These are phyloP conservation scores for Chenopodium quinoa DNA, from an alignment of 148 eudicot genomes.

Conservation along the genomic window DNA sequence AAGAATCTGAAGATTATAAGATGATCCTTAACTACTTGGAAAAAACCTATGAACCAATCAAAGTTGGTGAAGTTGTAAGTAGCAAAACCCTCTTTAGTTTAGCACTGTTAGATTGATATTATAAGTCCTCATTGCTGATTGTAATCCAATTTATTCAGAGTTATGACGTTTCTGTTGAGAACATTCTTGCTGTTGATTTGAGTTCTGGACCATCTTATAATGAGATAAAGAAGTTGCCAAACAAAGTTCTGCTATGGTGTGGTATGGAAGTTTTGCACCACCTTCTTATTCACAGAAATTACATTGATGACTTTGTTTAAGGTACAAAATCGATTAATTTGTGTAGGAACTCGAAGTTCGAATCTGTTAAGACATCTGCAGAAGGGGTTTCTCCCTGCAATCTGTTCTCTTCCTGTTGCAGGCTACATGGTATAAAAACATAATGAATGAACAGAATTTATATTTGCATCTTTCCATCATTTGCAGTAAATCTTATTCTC, in stretches of 20 bases:
- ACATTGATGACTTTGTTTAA: too few species aligned
- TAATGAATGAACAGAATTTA: background rate
- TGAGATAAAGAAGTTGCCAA: slow-evolving; percentile 70
- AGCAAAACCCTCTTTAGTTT: background rate
- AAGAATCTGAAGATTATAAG: slow-evolving; percentile 66
- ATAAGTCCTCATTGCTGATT: background rate
- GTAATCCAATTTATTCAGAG: slow-evolving; percentile 33
- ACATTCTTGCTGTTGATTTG: slow-evolving; percentile 60
- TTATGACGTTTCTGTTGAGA: slow-evolving; percentile 67
- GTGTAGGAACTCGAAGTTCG: slow-evolving; percentile 68
- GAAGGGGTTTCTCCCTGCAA: slow-evolving; percentile 73
- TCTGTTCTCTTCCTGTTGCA: slow-evolving; percentile 65
- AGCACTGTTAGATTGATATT: background rate
- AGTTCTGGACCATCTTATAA: slow-evolving; percentile 63
- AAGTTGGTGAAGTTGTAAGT: slow-evolving; percentile 71
- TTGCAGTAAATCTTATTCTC: background rate
- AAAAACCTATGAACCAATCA: slow-evolving; percentile 74
- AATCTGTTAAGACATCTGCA: slow-evolving; percentile 77
- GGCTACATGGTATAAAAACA: slow-evolving; percentile 67
- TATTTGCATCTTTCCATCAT: too few species aligned
- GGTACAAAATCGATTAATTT: background rate
- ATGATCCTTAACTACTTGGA: slow-evolving; percentile 73
- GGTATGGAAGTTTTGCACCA: slow-evolving; percentile 36
- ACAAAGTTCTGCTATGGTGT: slow-evolving; percentile 84
- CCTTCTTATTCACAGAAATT: background rate